These are phyloP conservation scores for Yamadazyma atlantica DNA, from an alignment of 1,139 yeast genomes.

Conservation along the genomic window DNA sequence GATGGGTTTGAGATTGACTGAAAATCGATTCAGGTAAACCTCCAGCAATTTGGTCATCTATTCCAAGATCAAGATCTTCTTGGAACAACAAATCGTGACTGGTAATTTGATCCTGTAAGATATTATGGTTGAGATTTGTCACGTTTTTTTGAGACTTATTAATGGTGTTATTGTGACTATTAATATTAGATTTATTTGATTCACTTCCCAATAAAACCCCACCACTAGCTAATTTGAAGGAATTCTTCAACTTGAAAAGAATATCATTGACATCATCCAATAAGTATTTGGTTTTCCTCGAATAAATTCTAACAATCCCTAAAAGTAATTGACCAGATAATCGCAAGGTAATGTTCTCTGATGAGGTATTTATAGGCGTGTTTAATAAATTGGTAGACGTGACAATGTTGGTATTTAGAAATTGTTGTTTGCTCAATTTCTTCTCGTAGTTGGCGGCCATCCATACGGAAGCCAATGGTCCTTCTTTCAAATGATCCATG, in stretches of 20 bases:
- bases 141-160: constrained; percentile 5
- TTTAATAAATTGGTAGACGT: constrained; percentile 43
- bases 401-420: constrained; percentile 68
- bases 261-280: constrained; percentile 85
- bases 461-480: constrained; percentile 92
- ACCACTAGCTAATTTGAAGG: constrained; percentile 54
- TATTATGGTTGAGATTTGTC: constrained; percentile 50
- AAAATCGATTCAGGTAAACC: background rate
- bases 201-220: constrained; percentile 34
- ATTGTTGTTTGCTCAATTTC: constrained; percentile 74
- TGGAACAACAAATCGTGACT: constrained; percentile 70
- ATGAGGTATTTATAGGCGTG: constrained; percentile 8
- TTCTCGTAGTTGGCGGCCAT: constrained; percentile 87
- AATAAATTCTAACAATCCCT: constrained; percentile 87
- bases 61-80: constrained; percentile 62
- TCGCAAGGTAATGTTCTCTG: constrained; percentile 63
- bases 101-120: constrained; percentile 76
- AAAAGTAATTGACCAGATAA: constrained; percentile 84
- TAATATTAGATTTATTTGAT: constrained; percentile 42
- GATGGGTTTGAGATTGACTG: background rate
- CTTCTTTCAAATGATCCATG: constrained; percentile 30
- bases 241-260: constrained; percentile 66
- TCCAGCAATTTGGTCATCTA: constrained; percentile 17
- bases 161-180: constrained; percentile 14
- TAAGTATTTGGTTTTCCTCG: constrained; percentile 80